Evolutionary conservation across 805 yeast genomes (phyloP).

Genomic region (Cyberlindnera euphorbiae): DNA sequence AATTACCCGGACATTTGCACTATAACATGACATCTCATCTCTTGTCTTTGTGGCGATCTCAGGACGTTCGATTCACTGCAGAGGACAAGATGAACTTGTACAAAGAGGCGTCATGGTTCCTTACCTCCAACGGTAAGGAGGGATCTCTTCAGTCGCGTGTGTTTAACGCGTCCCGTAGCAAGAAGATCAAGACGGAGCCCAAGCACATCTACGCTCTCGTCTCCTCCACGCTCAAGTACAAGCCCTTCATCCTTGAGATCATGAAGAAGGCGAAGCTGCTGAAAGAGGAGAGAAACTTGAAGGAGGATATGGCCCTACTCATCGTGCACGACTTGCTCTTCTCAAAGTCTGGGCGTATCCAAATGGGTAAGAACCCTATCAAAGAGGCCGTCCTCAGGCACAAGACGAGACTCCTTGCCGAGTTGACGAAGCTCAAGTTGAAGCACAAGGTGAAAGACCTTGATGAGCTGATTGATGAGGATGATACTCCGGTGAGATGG

Average conservation of each 20-base stretch:
- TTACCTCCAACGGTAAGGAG: conserved; percentile 31
- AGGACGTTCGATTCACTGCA: no score
- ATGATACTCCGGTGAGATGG: conserved; percentile 78
- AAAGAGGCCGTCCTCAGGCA: conserved; percentile 77
- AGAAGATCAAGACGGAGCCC: conserved; percentile 58
- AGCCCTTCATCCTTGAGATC: conserved; percentile 55
- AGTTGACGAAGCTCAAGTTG: conserved; percentile 70
- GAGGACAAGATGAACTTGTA: conserved; percentile 23
- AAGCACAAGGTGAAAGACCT: conserved; percentile 59
- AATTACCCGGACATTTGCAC: no score
- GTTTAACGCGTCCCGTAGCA: conserved; percentile 43
- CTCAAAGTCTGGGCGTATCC: conserved; percentile 73
- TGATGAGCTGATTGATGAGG: conserved; percentile 47
- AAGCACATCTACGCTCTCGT: conserved; percentile 85
- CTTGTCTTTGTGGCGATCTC: background rate
- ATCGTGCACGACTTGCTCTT: conserved; percentile 79
- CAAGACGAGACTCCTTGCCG: conserved; percentile 79
- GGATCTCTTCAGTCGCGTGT: conserved; percentile 55
- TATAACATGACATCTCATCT: conserved; percentile 1
- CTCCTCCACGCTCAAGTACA: conserved; percentile 68
- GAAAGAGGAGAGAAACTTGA: conserved; percentile 45
- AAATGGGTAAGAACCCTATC: conserved; percentile 82
- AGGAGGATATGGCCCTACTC: conserved; percentile 51
- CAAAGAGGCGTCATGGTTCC: conserved; percentile 33
- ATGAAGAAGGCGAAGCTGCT: conserved; percentile 67